Percentiles rank a stretch among this genome's conserved stretches.
phyloP scores from a whole-genome alignment of 805 yeast genomes.

The Scheffersomyces amazonensis region DNA sequence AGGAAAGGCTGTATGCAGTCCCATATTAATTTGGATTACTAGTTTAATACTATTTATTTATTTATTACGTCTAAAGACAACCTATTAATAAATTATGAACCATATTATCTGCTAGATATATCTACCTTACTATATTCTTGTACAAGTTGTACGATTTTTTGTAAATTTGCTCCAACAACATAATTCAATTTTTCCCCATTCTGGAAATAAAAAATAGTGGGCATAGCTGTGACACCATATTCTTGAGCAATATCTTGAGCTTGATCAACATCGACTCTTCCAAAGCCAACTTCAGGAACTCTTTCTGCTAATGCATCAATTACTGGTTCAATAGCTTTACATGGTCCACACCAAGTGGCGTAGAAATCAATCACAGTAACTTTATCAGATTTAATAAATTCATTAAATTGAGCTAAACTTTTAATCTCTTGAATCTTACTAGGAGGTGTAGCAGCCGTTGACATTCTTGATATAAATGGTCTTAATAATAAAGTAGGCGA shows the following conservation, averaged over 20 bases:
- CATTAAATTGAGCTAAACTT: slow-evolving; percentile 22
- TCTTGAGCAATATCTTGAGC: slow-evolving; percentile 57
- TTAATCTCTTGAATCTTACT: slow-evolving; percentile 26
- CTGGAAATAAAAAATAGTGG: slow-evolving; percentile 64
- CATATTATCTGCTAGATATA: slow-evolving; percentile 3
- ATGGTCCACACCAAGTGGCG: slow-evolving; percentile 47
- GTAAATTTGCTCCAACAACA: slow-evolving; percentile 65
- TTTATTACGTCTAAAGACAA: too few species aligned
- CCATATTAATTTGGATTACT: too few species aligned
- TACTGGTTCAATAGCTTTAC: slow-evolving; percentile 40
- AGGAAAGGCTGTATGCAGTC: too few species aligned
- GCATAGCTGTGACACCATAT: slow-evolving; percentile 70
- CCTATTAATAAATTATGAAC: too few species aligned
- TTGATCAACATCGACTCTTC: slow-evolving; percentile 70
- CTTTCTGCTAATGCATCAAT: slow-evolving; percentile 31
- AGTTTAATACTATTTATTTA: too few species aligned
- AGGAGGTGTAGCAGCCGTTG: background rate
- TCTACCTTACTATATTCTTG: slow-evolving; percentile 28
- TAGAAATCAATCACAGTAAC: slow-evolving; percentile 37
- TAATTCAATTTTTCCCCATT: slow-evolving; percentile 56
- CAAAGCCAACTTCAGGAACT: slow-evolving; percentile 53
- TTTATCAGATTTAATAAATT: slow-evolving; percentile 21
- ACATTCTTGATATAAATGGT: background rate
- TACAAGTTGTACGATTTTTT: slow-evolving; percentile 25
- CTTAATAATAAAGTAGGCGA: background rate